phyloP scores from a whole-genome alignment of 169 alveolate species.

The Plasmodium ovale region DNA sequence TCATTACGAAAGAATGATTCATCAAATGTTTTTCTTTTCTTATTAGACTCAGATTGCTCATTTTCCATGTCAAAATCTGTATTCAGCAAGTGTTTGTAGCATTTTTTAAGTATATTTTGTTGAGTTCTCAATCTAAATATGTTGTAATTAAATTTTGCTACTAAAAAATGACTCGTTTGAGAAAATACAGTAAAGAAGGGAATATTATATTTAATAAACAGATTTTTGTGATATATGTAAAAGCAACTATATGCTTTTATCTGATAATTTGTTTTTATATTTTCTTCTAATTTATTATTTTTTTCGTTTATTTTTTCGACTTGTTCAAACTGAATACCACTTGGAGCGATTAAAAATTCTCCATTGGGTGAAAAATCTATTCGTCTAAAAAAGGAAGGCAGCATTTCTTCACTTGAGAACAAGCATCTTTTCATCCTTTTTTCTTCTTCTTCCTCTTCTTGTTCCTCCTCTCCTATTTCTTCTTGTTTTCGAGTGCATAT shows the following conservation, averaged over 20 bases:
- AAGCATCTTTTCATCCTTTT: constrained; percentile 78
- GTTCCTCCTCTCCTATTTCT: constrained; percentile 41
- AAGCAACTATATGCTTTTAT: constrained; percentile 72
- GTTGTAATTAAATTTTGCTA: constrained; percentile 70
- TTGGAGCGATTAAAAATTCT: constrained; percentile 89
- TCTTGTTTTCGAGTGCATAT: not conserved
- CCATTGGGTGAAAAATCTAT: constrained; percentile 94
- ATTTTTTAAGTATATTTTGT: constrained; percentile 54
- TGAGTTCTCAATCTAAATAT: constrained; percentile 61
- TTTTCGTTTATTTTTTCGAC: constrained; percentile 52
- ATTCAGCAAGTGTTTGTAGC: constrained; percentile 49
- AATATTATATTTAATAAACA: constrained; percentile 61
- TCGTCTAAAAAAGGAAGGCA: constrained; percentile 90
- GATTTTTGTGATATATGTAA: constrained; percentile 72
- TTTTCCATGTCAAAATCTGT: not conserved
- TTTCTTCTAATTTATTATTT: constrained; percentile 51
- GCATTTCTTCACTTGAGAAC: constrained; percentile 88
- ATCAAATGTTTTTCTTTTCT: constrained; percentile 65
- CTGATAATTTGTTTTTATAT: constrained; percentile 38
- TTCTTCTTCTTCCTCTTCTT: constrained; percentile 73
- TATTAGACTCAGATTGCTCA: constrained; percentile 7
- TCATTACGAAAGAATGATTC: constrained; percentile 16
- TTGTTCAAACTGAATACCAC: constrained; percentile 86
- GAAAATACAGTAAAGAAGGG: constrained; percentile 73
- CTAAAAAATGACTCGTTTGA: constrained; percentile 75